Evolutionary conservation across 169 alveolate species (phyloP).

Genomic region (Hepatocystis sp.): DNA sequence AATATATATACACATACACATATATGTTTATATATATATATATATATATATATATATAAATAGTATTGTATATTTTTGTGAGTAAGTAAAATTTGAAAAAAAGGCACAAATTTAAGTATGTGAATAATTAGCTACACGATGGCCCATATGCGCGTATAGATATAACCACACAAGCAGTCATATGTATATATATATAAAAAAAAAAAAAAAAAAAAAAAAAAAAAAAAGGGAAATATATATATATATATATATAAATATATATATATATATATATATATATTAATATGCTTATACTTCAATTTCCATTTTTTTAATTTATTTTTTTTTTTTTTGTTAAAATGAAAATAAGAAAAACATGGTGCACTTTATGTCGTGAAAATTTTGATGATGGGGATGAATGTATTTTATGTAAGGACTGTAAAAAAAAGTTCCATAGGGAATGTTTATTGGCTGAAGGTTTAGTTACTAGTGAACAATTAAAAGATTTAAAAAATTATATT

Average conservation of each 20-base stretch:
- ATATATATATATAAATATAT: conserved; percentile 1
- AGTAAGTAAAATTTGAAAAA: background rate
- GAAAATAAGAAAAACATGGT: conserved; percentile 87
- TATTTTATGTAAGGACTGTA: conserved; percentile 83
- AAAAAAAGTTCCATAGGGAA: conserved; percentile 82
- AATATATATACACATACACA: background rate
- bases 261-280: conserved; percentile 19
- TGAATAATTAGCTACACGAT: background rate
- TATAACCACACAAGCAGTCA: background rate
- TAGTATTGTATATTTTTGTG: background rate
- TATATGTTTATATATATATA: background rate
- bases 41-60: conserved; percentile 1
- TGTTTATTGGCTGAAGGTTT: conserved; percentile 83
- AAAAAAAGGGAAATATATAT: conserved; percentile 4
- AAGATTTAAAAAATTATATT: conserved; percentile 80
- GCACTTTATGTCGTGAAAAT: conserved; percentile 86
- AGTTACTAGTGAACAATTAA: conserved; percentile 76
- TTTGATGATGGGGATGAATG: conserved; percentile 83
- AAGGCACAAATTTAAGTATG: background rate
- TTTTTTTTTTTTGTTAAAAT: conserved; percentile 48
- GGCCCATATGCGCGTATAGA: background rate
- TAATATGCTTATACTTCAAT: too few relatives aligned
- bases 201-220: too few relatives aligned
- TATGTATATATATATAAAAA: conserved; percentile 2
- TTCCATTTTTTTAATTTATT: too few relatives aligned